These are phyloP conservation scores for Termitomyces sp. DNA, from an alignment of 768 basidiomycete genomes.

Conservation along the genomic window DNA sequence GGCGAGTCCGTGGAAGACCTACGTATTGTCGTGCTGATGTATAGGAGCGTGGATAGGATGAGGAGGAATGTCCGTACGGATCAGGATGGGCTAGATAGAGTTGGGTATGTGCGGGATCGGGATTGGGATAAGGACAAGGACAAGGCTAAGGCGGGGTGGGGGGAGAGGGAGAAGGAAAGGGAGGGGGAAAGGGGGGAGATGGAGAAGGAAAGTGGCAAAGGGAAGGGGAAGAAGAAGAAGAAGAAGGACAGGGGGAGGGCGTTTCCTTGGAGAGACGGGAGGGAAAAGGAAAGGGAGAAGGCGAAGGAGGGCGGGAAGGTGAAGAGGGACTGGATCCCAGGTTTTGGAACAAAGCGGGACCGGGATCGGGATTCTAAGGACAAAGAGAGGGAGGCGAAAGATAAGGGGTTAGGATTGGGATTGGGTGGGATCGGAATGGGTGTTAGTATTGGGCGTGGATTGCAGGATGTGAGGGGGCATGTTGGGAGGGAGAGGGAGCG, in stretches of 20 bases:
- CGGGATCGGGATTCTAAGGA: background rate
- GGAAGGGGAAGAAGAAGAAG: constrained; percentile 7
- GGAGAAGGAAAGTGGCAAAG: no score
- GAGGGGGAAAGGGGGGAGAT: background rate
- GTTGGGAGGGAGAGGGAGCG: background rate
- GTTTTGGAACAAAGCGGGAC: constrained; percentile 1
- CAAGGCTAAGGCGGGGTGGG: background rate
- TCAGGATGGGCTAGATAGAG: background rate
- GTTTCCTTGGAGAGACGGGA: constrained; percentile 12
- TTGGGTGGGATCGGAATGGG: background rate
- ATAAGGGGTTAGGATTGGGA: background rate
- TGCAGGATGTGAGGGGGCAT: constrained; percentile 7
- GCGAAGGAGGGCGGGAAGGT: constrained; percentile 5
- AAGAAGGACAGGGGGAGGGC: constrained; percentile 21
- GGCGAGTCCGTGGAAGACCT: constrained; percentile 13
- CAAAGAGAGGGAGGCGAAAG: constrained; percentile 1
- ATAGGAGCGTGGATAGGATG: constrained; percentile 14
- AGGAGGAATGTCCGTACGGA: background rate
- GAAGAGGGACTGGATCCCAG: constrained; percentile 13
- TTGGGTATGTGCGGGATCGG: background rate
- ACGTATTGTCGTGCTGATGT: constrained; percentile 37
- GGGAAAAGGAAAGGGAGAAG: background rate
- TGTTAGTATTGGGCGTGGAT: background rate
- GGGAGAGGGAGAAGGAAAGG: background rate
- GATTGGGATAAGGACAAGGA: constrained; percentile 3